A percentile compares a stretch with the other conserved stretches of the same genome.
These are phyloP conservation scores for Alnus glutinosa DNA, from an alignment of 306 rosid genomes.

Conservation along the genomic window DNA sequence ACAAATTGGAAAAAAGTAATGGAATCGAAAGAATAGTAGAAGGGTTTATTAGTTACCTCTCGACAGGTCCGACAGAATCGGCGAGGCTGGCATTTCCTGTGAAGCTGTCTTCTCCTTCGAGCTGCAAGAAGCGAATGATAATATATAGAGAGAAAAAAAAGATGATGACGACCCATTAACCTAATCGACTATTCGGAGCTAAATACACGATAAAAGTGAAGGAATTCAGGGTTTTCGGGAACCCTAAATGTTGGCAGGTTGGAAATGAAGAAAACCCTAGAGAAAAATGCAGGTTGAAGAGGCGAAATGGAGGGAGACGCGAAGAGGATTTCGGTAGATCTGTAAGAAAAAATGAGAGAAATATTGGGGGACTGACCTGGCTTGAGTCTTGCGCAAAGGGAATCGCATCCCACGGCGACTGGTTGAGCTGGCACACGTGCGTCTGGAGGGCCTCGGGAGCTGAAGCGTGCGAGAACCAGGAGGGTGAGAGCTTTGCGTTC, in stretches of 20 bases:
- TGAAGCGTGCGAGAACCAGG: constrained; percentile 39
- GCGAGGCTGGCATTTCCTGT: constrained; percentile 41
- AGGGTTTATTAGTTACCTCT: constrained; percentile 47
- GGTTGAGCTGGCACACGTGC: constrained; percentile 77
- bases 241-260: constrained; percentile 43
- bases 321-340: constrained; percentile 44
- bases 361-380: constrained; percentile 48
- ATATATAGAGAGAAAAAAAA: background rate
- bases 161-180: constrained; percentile 38
- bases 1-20: background rate
- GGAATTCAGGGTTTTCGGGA: constrained; percentile 40
- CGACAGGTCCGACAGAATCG: constrained; percentile 56
- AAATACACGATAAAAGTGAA: constrained; percentile 2
- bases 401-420: constrained; percentile 88
- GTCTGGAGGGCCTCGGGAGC: constrained; percentile 45
- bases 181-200: constrained; percentile 39
- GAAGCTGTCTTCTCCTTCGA: constrained; percentile 42
- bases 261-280: constrained; percentile 42
- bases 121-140: constrained; percentile 30
- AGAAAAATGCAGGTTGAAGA: constrained; percentile 17
- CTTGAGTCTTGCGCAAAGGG: constrained; percentile 42
- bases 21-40: constrained; percentile 12
- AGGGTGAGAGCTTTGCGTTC: constrained; percentile 67
- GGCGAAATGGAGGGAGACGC: background rate
- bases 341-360: constrained; percentile 18